Evolutionary conservation across 306 rosid species (phyloP).

Genomic region (Prunus armeniaca): DNA sequence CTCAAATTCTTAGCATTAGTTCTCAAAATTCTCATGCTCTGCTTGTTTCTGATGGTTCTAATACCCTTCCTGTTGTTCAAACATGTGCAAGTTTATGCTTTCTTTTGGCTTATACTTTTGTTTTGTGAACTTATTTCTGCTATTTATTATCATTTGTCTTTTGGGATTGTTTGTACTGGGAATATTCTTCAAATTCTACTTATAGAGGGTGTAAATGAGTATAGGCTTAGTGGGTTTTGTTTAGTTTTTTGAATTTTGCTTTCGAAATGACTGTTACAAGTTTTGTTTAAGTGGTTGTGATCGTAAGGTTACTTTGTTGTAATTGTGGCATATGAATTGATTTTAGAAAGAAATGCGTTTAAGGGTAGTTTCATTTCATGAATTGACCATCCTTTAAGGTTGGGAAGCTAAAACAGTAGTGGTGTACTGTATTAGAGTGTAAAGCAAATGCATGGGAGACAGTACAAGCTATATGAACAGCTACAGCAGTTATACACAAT

Average conservation of each 20-base stretch:
- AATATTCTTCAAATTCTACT: not conserved
- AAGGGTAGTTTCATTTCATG: not conserved
- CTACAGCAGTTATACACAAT: not conserved
- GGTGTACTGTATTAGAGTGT: not conserved
- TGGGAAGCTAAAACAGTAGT: not conserved
- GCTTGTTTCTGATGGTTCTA: not conserved
- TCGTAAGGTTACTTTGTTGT: not conserved
- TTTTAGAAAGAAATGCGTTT: not conserved
- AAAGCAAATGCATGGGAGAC: not conserved
- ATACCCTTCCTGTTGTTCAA: not conserved
- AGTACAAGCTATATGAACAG: not conserved
- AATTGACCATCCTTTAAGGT: not conserved
- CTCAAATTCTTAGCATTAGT: not conserved
- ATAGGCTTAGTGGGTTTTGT: constrained; percentile 2
- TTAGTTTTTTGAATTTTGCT: not conserved
- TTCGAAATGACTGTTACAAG: not conserved
- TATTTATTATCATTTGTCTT: not conserved
- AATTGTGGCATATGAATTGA: not conserved
- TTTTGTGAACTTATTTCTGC: not conserved
- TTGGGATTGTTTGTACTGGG: not conserved
- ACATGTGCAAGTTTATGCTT: not conserved
- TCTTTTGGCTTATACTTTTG: not conserved
- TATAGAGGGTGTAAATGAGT: not conserved
- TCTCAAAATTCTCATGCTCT: not conserved
- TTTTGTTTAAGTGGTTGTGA: not conserved